Conservation (phyloP, 2,329 filamentous ascomycete species). For the Trichothecium roseum region DNA sequence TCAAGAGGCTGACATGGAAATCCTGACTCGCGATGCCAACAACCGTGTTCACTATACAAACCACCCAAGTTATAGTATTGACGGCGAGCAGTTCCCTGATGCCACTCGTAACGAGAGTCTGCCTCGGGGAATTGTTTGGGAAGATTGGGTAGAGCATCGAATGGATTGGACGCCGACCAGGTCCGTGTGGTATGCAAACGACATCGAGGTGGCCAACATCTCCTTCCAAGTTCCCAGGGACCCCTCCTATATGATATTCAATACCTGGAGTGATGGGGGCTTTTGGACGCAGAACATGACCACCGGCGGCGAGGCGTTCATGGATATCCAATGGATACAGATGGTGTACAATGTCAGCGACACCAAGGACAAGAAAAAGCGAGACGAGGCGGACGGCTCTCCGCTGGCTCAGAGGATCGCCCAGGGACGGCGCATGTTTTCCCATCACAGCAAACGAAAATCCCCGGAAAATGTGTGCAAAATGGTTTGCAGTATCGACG, state of each 20-base stretch:
- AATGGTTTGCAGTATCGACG: slow-evolving; percentile 29
- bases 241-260: slow-evolving; percentile 39
- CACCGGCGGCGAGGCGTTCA: slow-evolving; percentile 33
- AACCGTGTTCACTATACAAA: slow-evolving; percentile 44
- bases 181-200: slow-evolving; percentile 44
- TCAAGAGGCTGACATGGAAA: slow-evolving; percentile 41
- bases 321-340: slow-evolving; percentile 52
- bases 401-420: too few species aligned
- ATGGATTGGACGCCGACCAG: slow-evolving; percentile 46
- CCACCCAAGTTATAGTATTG: slow-evolving; percentile 39
- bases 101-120: slow-evolving; percentile 29
- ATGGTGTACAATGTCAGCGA: slow-evolving; percentile 35
- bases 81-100: slow-evolving; percentile 16
- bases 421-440: too few species aligned
- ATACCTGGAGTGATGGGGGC: slow-evolving; percentile 49
- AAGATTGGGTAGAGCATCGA: slow-evolving; percentile 44
- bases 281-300: slow-evolving; percentile 47
- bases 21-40: slow-evolving; percentile 32
- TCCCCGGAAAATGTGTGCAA: slow-evolving; percentile 13
- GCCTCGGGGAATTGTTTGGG: slow-evolving; percentile 31
- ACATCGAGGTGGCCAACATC: slow-evolving; percentile 34
- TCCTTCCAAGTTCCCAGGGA: slow-evolving; percentile 43
- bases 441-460: too few species aligned
- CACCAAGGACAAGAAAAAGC: neutral
- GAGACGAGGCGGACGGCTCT: too few species aligned